Evolutionary conservation across 371 early-diverging fungal species (phyloP), one percentile per base, ranked within the genome.

Genomic region (Rhizopus delemar): DNA sequence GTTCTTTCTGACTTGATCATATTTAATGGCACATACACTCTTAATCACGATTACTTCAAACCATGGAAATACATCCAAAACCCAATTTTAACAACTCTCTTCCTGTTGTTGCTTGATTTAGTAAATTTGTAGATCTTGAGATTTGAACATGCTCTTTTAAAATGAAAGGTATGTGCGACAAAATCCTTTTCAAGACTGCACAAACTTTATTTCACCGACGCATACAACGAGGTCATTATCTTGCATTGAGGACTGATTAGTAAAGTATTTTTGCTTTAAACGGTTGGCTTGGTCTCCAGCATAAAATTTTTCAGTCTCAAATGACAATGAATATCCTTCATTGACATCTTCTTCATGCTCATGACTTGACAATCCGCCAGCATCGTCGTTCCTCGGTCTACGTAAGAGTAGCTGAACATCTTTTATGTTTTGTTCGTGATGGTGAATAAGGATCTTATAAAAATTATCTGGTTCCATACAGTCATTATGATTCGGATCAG

Each of bases 401-500:
- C 66, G 53, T 57, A 66, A 28, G 3, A 61, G 12, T 0, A 66
- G 22, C 3, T 48, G 3, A 7, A 66, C 28, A 29, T 53, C 31
- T 32, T 53, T 9, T 16, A 8, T 4, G 33, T 46, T 34, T 28
- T 3, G 5, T 1, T 49, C n/a, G 41, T 66, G 49, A 4, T 41
- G 22, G 22, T 54, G 53, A 29, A 66, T 53, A 6, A 62, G 9
- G 6, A 66, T 41, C 5, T 41, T 48, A 16, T 60, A 68, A 55
- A 63, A 63, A 12, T 63, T 60, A 46, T 60, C 54, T 9, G 57
- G 57, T 8, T 63, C 63, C 68, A 63, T 63, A 34, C 68, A 68
- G 31, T 63, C 68, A 55, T 68, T 56, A 13, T 63, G 63, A 9
- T 57, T 6, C 1, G 63, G 64, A 54, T 68, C 68, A 1, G 13